Evolutionary conservation across 192 early-diverging fungal species (phyloP).

Genomic region (Backusella tarrabulga): DNA sequence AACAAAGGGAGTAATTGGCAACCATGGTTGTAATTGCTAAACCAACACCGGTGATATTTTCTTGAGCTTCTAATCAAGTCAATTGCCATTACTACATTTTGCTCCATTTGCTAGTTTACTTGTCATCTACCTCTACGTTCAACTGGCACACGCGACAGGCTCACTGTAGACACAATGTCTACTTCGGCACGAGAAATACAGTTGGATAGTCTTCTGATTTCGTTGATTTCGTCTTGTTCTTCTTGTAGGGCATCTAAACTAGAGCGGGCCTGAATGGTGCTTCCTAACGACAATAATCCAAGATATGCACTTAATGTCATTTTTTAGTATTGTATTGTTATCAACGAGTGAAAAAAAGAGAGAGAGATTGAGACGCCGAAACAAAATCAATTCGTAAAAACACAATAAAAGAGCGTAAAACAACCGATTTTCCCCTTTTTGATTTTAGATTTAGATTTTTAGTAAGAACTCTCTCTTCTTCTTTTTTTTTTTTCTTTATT

Average conservation of each 20-base stretch:
- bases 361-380: not conserved
- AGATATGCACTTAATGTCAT: conserved; percentile 17
- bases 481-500: not conserved
- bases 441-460: not conserved
- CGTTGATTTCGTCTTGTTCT: conserved; percentile 1
- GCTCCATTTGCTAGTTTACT: not conserved
- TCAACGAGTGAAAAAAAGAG: not conserved
- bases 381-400: too few relatives aligned
- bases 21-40: conserved; percentile 33
- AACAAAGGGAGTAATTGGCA: conserved; percentile 33
- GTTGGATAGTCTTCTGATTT: not conserved
- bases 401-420: not conserved
- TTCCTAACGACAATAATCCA: conserved; percentile 5
- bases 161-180: not conserved
- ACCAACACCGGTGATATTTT: conserved; percentile 23
- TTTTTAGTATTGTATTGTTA: not conserved
- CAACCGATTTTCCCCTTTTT: not conserved
- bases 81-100: not conserved
- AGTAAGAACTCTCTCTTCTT: not conserved
- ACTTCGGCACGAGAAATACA: not conserved
- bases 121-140: conserved; percentile 7
- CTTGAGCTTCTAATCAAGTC: conserved; percentile 5
- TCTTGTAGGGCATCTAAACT: not conserved
- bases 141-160: not conserved
- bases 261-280: not conserved